Evolutionary conservation across 139 green algal genomes (phyloP), one percentile per base, ranked within the genome.

Genomic region (Dunaliella sp.): DNA sequence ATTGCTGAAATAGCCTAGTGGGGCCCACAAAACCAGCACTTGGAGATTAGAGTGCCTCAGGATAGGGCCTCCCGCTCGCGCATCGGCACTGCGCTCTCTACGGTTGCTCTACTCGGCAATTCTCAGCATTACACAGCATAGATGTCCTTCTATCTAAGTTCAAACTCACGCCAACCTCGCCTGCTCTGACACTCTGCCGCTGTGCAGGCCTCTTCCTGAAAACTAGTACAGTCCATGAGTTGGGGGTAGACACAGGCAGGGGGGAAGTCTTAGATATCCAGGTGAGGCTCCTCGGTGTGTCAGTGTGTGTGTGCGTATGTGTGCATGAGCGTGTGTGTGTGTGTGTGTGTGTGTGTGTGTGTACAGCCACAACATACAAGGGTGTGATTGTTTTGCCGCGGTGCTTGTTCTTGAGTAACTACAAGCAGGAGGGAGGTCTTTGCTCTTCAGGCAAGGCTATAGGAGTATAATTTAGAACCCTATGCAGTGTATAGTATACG

Each of bases 211-310:
- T 97, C 0, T 99, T 94, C 87, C 78, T 98, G 34, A 89, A 83
- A 7, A 86, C 92, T 1, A 91, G 92, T 2, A 96, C 91, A 0
- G 86, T 86, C 1, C 95, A 97, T 81, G 94, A 98, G 89, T 93
- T 99, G 1, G 88, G 87, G 7, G 97, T 99, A 1, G 97, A 99
- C 90, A 95, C 91, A 0, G 95, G 95, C 16, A 83, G 96, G 57
- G 94, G 93, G 21, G 97, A 98, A 73, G 94, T 92, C 72, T 93
- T 99, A 34, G 79, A 91, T 1, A 99, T 99, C 48, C 95, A 99
- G 35, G 94, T 98, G 81, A 88, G 93, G 59, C 1, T 28, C 32
- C 1, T 79, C 16, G 74, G 74, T 30, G 21, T 35, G 74, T 30
- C 16, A 16, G 21, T n/a, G 74, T 30, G 33, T 25, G 16, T 31